Conservation (phyloP, 768 basidiomycete genomes). For the Pleurotus tuoliensis region DNA sequence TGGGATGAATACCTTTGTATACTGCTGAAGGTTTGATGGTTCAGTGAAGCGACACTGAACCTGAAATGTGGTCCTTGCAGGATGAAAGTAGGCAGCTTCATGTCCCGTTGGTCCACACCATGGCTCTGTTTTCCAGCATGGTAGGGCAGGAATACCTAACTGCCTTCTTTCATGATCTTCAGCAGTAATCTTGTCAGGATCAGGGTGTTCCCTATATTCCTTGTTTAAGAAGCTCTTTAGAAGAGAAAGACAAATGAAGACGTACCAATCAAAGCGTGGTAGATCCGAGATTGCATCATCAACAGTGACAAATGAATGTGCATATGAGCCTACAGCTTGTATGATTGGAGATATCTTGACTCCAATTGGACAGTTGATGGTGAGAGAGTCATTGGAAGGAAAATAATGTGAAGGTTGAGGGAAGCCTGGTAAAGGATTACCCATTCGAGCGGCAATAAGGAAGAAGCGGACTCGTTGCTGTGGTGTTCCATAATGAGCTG, state of each 20-base stretch:
- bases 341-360: constrained; percentile 40
- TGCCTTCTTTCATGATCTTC: constrained; percentile 12
- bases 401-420: constrained; percentile 58
- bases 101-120: constrained; percentile 33
- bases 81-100: constrained; percentile 25
- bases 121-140: constrained; percentile 25
- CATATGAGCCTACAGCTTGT: constrained; percentile 47
- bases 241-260: neutral
- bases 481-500: constrained; percentile 53
- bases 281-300: constrained; percentile 75
- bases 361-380: constrained; percentile 46
- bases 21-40: constrained; percentile 54
- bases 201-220: neutral
- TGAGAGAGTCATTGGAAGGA: constrained; percentile 35
- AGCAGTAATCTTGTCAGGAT: constrained; percentile 32
- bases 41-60: constrained; percentile 35
- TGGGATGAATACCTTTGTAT: constrained; percentile 48
- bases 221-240: neutral
- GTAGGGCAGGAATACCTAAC: constrained; percentile 25
- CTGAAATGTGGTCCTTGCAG: constrained; percentile 43
- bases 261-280: constrained; percentile 70
- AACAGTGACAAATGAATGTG: constrained; percentile 55
- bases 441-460: constrained; percentile 42
- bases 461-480: constrained; percentile 54
- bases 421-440: constrained; percentile 39